phyloP scores from a whole-genome alignment of 139 green algal genomes.

The Chlamydomonas eustigma region DNA sequence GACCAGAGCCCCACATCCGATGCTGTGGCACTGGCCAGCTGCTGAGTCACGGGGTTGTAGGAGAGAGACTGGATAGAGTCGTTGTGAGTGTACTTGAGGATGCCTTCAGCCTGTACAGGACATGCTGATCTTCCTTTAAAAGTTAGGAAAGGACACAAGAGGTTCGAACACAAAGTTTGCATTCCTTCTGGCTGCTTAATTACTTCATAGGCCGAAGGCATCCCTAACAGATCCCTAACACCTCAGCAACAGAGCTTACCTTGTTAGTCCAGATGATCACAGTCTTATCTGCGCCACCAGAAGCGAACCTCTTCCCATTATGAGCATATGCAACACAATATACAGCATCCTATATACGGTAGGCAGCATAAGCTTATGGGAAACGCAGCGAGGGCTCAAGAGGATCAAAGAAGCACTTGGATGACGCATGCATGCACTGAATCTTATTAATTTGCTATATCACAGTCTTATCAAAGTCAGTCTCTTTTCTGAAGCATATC shows the following conservation, averaged over 20 bases:
- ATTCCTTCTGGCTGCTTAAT: neutral
- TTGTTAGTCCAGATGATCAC: conserved; percentile 88
- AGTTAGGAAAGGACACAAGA: neutral
- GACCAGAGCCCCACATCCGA: conserved; percentile 80
- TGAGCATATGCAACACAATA: conserved; percentile 71
- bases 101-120: conserved; percentile 59
- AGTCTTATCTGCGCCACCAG: conserved; percentile 77
- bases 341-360: conserved; percentile 58
- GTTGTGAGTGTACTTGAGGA: conserved; percentile 82
- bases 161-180: neutral
- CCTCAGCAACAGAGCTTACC: conserved; percentile 18
- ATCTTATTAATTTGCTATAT: neutral
- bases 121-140: neutral
- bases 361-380: neutral
- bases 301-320: conserved; percentile 81
- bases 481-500: too few species aligned
- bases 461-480: neutral
- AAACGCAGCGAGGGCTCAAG: neutral
- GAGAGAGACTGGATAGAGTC: conserved; percentile 72
- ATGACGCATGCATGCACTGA: neutral
- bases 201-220: neutral
- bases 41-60: conserved; percentile 79
- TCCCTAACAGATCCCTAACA: neutral
- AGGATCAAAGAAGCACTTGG: neutral
- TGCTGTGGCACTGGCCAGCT: conserved; percentile 71